Conservation (phyloP, 768 basidiomycete genomes). For the Lentinula boryana region DNA sequence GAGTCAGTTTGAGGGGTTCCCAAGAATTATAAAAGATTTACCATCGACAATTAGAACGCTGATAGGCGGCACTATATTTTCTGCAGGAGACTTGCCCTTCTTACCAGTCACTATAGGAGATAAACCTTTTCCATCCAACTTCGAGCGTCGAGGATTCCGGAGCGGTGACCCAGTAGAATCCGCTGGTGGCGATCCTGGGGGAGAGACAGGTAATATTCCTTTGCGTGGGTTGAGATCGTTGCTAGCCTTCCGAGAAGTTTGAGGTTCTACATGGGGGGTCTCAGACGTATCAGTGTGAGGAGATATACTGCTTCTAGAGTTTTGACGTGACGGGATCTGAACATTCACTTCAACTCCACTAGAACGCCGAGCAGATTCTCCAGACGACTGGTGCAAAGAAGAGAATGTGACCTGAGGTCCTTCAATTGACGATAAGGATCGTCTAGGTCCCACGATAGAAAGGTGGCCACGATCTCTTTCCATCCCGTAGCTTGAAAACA, state of each 20-base stretch:
- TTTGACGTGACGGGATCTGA: not conserved
- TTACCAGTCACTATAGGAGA: conserved; percentile 30
- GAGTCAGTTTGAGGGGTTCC: not conserved
- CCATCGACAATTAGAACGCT: conserved; percentile 98
- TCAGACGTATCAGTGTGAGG: not conserved
- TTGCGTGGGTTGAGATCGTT: not conserved
- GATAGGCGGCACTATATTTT: conserved; percentile 90
- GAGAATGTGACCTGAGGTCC: conserved; percentile 22
- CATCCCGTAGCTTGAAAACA: conserved; percentile 31
- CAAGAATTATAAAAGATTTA: conserved; percentile 27
- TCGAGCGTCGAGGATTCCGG: conserved; percentile 16
- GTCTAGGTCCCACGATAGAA: not conserved
- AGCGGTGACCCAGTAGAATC: conserved; percentile 1
- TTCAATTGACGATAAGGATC: conserved; percentile 9
- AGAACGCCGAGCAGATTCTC: not conserved
- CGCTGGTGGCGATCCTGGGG: conserved; percentile 11
- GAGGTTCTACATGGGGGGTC: not conserved
- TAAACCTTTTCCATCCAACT: conserved; percentile 17
- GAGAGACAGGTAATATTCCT: conserved; percentile 3
- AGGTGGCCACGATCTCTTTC: conserved; percentile 42
- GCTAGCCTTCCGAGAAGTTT: not conserved
- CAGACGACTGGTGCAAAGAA: conserved; percentile 22
- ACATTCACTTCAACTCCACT: not conserved
- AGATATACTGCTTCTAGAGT: not conserved
- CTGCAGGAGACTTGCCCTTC: conserved; percentile 45